Conservation (phyloP, 2,329 filamentous ascomycete species). For the Alternaria consortialis region DNA sequence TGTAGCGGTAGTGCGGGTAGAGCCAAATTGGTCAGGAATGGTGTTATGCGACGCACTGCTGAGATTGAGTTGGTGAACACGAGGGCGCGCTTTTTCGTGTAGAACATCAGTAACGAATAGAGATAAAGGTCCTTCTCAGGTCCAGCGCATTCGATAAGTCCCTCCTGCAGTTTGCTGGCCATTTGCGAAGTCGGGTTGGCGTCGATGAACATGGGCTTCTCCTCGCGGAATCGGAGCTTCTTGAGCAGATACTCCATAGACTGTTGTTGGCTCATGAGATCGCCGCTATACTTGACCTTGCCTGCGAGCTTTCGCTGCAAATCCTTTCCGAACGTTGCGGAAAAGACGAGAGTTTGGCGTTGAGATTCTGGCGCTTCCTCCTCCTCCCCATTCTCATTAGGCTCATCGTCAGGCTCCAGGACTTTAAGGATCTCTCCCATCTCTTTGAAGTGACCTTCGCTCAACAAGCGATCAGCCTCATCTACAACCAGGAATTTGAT, state of each 20-base stretch:
- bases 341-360: conserved; percentile 93
- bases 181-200: conserved; percentile 90
- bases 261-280: conserved; percentile 75
- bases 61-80: conserved; percentile 97
- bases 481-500: conserved; percentile 89
- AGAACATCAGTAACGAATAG: conserved; percentile 84
- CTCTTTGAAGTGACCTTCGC: conserved; percentile 95
- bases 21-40: conserved; percentile 83
- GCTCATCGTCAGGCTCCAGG: conserved; percentile 71
- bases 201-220: conserved; percentile 89
- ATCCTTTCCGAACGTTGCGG: conserved; percentile 91
- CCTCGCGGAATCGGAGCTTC: conserved; percentile 85
- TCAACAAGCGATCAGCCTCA: conserved; percentile 90
- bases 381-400: conserved; percentile 52
- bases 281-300: conserved; percentile 62
- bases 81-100: conserved; percentile 80
- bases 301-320: conserved; percentile 90
- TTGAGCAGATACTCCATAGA: conserved; percentile 93
- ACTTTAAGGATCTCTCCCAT: conserved; percentile 85
- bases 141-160: conserved; percentile 87
- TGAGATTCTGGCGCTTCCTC: conserved; percentile 45
- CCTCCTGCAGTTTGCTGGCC: conserved; percentile 85
- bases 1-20: conserved; percentile 82
- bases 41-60: conserved; percentile 84
- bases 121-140: conserved; percentile 98